Conservation (phyloP, 352 stramenopile genomes). For the Phytophthora meadii region DNA sequence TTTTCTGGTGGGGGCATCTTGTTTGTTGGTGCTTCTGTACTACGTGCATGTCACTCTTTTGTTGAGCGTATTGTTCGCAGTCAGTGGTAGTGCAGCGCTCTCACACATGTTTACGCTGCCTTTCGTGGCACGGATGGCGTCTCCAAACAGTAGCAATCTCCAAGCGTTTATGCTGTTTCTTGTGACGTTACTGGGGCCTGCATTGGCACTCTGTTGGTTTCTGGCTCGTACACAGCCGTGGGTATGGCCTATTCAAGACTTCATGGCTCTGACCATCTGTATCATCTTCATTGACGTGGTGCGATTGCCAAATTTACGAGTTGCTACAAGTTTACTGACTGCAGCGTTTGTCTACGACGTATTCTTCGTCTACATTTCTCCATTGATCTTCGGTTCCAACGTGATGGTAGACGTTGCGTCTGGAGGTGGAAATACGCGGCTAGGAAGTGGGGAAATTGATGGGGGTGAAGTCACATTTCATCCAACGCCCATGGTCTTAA, state of each 20-base stretch:
- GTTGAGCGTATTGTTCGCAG: slow-evolving; percentile 64
- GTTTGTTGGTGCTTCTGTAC: slow-evolving; percentile 67
- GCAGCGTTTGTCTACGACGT: slow-evolving; percentile 94
- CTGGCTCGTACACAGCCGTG: slow-evolving; percentile 63
- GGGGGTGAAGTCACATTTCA: slow-evolving; percentile 14
- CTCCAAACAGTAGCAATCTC: slow-evolving; percentile 16
- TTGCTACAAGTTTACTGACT: slow-evolving; percentile 83
- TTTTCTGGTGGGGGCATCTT: slow-evolving; percentile 66
- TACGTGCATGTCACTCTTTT: slow-evolving; percentile 66
- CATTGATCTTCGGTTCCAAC: slow-evolving; percentile 77
- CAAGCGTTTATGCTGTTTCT: slow-evolving; percentile 28
- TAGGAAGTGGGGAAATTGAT: slow-evolving; percentile 11
- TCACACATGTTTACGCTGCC: slow-evolving; percentile 55
- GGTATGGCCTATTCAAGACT: slow-evolving; percentile 89
- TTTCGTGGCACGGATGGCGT: slow-evolving; percentile 30
- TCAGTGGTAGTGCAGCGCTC: slow-evolving; percentile 55
- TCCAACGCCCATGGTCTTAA: slow-evolving; percentile 70
- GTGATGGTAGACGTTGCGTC: slow-evolving; percentile 95
- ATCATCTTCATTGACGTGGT: slow-evolving; percentile 90
- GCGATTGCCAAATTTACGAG: slow-evolving; percentile 74
- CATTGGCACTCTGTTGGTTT: slow-evolving; percentile 57
- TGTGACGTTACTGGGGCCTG: slow-evolving; percentile 23
- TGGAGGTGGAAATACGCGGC: slow-evolving; percentile 42
- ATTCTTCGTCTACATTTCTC: slow-evolving; percentile 95
- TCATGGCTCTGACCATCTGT: slow-evolving; percentile 90